phyloP scores from a whole-genome alignment of 139 green algal species.

The Chlamydomonas incerta region DNA sequence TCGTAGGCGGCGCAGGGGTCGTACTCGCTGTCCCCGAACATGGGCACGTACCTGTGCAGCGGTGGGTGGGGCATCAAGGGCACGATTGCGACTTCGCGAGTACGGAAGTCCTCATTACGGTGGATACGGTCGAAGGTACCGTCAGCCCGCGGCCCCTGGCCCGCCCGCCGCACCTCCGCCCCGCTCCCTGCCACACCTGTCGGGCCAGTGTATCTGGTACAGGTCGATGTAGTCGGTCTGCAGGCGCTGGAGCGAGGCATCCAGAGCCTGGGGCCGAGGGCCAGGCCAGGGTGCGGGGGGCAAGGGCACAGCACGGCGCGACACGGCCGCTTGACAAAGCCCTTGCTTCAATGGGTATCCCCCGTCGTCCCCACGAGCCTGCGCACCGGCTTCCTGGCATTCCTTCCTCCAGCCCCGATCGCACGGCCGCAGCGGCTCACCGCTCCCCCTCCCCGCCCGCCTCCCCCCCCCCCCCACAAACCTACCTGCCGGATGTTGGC shows the following conservation, averaged over 20 bases:
- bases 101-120: too few species aligned
- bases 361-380: too few species aligned
- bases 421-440: background rate
- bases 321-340: too few species aligned
- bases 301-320: too few species aligned
- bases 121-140: too few species aligned
- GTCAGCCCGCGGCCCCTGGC: too few species aligned
- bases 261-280: constrained; percentile 70
- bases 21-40: constrained; percentile 94
- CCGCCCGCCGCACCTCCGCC: background rate
- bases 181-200: constrained; percentile 63
- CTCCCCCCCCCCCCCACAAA: background rate
- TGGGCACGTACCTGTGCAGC: constrained; percentile 91
- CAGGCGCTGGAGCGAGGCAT: constrained; percentile 83
- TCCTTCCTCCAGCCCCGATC: background rate
- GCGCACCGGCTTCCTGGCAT: too few species aligned
- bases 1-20: constrained; percentile 64
- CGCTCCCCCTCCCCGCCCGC: background rate
- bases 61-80: too few species aligned
- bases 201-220: constrained; percentile 92
- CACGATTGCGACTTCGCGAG: too few species aligned
- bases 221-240: constrained; percentile 93
- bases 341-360: too few species aligned
- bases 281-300: too few species aligned
- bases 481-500: constrained; percentile 66